These are phyloP conservation scores for Backusella psychrophila DNA, from an alignment of 192 early-diverging fungal species.

Conservation along the genomic window DNA sequence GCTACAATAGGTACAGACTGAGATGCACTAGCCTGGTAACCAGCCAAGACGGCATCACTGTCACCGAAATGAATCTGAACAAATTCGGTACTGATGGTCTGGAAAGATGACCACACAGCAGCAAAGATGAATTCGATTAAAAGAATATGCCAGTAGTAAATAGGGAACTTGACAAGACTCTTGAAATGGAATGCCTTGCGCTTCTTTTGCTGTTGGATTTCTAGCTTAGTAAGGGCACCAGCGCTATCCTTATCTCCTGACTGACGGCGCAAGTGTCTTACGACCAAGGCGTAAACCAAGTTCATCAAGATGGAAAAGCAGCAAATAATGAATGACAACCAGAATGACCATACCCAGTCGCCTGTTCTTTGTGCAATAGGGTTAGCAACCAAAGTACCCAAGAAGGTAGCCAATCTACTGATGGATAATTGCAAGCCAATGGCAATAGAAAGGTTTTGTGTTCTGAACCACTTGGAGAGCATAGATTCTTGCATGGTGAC, in stretches of 20 bases:
- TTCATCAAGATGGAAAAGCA: conserved; percentile 67
- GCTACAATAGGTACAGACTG: conserved; percentile 55
- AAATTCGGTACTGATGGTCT: conserved; percentile 37
- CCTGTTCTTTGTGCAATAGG: conserved; percentile 48
- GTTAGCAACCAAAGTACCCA: conserved; percentile 64
- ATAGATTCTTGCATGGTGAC: conserved; percentile 78
- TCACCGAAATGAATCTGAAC: conserved; percentile 38
- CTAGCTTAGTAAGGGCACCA: conserved; percentile 7
- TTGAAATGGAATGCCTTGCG: conserved; percentile 56
- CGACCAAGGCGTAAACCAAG: conserved; percentile 57
- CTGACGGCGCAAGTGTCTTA: conserved; percentile 42
- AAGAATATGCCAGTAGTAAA: conserved; percentile 58
- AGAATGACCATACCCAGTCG: conserved; percentile 45
- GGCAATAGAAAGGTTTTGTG: conserved; percentile 64
- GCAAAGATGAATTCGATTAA: conserved; percentile 57
- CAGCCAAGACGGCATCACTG: conserved; percentile 23
- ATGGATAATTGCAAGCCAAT: conserved; percentile 70
- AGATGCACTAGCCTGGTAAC: conserved; percentile 40
- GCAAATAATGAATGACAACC: conserved; percentile 59
- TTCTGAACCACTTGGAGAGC: conserved; percentile 71
- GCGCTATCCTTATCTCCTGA: neutral
- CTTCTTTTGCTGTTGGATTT: conserved; percentile 34
- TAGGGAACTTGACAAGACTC: conserved; percentile 50
- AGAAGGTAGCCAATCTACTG: conserved; percentile 67
- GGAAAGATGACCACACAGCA: conserved; percentile 38